Conservation (phyloP, 257 asterid species). For the Sherardia arvensis region DNA sequence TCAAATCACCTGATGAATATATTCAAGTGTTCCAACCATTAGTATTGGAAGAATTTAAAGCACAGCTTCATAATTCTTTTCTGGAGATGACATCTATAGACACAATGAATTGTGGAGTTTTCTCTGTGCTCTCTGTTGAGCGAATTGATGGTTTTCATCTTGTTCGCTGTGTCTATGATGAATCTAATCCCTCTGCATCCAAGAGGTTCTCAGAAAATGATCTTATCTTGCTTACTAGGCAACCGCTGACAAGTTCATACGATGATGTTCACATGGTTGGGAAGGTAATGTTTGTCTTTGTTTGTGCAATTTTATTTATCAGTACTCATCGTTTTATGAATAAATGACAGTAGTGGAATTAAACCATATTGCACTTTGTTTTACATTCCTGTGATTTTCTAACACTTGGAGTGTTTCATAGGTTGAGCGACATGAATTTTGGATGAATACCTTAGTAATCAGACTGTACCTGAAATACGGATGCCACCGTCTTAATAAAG, state of each 20-base stretch:
- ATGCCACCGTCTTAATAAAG: conserved; percentile 71
- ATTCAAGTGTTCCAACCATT: conserved; percentile 81
- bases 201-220: conserved; percentile 71
- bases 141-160: conserved; percentile 86
- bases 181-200: conserved; percentile 36
- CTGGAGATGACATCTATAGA: conserved; percentile 70
- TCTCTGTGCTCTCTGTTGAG: conserved; percentile 88
- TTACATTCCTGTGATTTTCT: neutral
- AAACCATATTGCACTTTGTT: neutral
- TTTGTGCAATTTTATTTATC: neutral
- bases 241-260: conserved; percentile 44
- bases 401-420: conserved; percentile 28
- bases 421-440: conserved; percentile 90
- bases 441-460: conserved; percentile 54
- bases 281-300: conserved; percentile 40
- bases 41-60: conserved; percentile 89
- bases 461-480: conserved; percentile 70
- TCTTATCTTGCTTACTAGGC: conserved; percentile 75
- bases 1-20: conserved; percentile 73
- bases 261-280: conserved; percentile 74
- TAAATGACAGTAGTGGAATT: neutral
- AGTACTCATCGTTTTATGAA: neutral
- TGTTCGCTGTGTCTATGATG: conserved; percentile 82
- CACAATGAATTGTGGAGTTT: conserved; percentile 55
- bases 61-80: conserved; percentile 77